Evolutionary conservation across 108 stramenopile species (phyloP).

Genomic region (Cyclostephanos tholiformis): DNA sequence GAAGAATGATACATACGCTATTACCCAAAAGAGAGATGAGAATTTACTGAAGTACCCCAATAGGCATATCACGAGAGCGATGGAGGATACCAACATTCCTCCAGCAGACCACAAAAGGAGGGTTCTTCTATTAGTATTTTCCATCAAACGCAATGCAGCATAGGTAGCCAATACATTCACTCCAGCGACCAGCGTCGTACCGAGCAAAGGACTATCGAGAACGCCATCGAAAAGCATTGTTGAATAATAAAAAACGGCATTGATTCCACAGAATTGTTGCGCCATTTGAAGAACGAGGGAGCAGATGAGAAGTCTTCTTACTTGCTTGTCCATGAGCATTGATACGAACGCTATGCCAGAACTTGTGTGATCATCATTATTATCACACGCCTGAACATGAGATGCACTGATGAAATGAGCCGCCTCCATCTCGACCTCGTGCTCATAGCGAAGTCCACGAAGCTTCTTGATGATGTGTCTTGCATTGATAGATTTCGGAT

Average conservation of each 20-base stretch:
- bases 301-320: slow-evolving; percentile 48
- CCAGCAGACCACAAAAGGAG: slow-evolving; percentile 62
- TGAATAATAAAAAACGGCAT: slow-evolving; percentile 85
- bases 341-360: slow-evolving; percentile 51
- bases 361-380: slow-evolving; percentile 30
- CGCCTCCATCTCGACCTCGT: slow-evolving; percentile 27
- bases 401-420: slow-evolving; percentile 41
- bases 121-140: slow-evolving; percentile 51
- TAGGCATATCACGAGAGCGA: slow-evolving; percentile 35
- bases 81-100: slow-evolving; percentile 46
- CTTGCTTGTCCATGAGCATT: slow-evolving; percentile 54
- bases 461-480: slow-evolving; percentile 73
- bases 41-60: slow-evolving; percentile 41
- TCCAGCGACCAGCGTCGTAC: slow-evolving; percentile 56
- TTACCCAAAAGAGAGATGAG: slow-evolving; percentile 58
- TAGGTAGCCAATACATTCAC: slow-evolving; percentile 82
- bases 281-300: slow-evolving; percentile 59
- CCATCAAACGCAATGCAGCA: slow-evolving; percentile 77
- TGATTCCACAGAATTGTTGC: slow-evolving; percentile 83
- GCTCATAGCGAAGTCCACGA: slow-evolving; percentile 30
- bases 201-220: slow-evolving; percentile 70
- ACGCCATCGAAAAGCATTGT: slow-evolving; percentile 72
- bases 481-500: slow-evolving; percentile 71
- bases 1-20: slow-evolving; percentile 72
- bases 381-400: slow-evolving; percentile 31